Base-by-base conservation (phyloP, 306 rosid genomes). In the Carpinus fangiana region DNA sequence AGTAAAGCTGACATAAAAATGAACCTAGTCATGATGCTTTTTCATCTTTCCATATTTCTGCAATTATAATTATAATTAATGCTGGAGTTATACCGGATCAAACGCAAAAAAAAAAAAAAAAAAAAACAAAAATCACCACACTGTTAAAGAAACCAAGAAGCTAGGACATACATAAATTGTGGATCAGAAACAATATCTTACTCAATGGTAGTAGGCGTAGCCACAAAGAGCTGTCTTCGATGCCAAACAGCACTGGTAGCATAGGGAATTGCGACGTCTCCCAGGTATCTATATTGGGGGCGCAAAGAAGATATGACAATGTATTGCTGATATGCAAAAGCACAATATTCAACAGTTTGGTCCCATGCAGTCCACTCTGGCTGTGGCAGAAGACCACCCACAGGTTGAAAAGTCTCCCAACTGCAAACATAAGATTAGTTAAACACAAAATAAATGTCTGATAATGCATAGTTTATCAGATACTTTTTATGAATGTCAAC, bases 301-400 rank as follows among this genome's bases (percentile, higher is more conserved):
- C 98, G 98, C 90, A 96, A 84, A 78, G 93, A 91, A 74, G 99
- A 93, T 80, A 96, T 93, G 83, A 96, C 96, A 57, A 96, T 90
- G 90, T 91, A 90, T 72, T 89, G 91, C 73, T 87, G 98, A 85
- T 91, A 96, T 51, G 94, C 99, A 86, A 96, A 96, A 73, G 99
- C 98, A 86, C 99, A 91, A 82, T 93, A 91, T 80, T 96, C 99
- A 12, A 96, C 96, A 23, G 96, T 90, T 84, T 96, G 97, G 86
- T 93, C 99, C 99, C 99, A 96, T 31, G 97, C 93, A 76, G 97
- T 90, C 99, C 99, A 96, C 82, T 93, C 99, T 79, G 99, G 99
- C 85, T 93, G 99, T 72, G 98, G 99, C 86, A 96, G 97, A 83
- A 96, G 90, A 75, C 88, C 92, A 21, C 99, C 99, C 72, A 96